Evolutionary conservation across 2,329 filamentous ascomycete species (phyloP).

Genomic region (Venturia aucupariae): DNA sequence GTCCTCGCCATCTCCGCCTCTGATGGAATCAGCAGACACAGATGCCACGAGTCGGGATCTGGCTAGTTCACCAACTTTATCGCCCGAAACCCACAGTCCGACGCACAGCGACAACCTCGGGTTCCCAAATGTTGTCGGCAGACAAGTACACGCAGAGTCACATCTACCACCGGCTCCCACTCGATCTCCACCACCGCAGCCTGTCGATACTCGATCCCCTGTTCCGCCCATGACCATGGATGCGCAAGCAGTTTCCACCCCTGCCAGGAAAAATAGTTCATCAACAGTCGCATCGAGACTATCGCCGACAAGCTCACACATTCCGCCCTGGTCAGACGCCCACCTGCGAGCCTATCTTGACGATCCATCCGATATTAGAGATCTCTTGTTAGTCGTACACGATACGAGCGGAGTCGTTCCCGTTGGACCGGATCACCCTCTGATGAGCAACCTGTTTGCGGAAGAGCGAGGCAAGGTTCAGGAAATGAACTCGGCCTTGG

Average conservation of each 20-base stretch:
- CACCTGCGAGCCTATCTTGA: slow-evolving; percentile 85
- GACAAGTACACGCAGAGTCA: background rate
- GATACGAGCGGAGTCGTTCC: slow-evolving; percentile 79
- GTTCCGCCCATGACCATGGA: background rate
- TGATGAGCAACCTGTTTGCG: slow-evolving; percentile 70
- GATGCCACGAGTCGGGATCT: background rate
- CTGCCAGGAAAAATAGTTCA: slow-evolving; percentile 10
- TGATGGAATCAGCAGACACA: background rate
- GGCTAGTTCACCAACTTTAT: background rate
- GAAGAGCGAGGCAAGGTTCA: slow-evolving; percentile 79
- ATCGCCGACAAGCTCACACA: slow-evolving; percentile 1
- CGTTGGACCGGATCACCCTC: slow-evolving; percentile 73
- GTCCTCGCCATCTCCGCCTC: slow-evolving; percentile 9
- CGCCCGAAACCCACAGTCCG: slow-evolving; percentile 2
- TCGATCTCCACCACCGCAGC: slow-evolving; percentile 13
- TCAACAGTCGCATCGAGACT: slow-evolving; percentile 1
- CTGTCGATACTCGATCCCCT: background rate
- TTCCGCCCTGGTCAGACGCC: slow-evolving; percentile 72
- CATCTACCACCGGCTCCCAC: slow-evolving; percentile 5
- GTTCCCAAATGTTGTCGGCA: background rate
- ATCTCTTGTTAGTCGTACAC: slow-evolving; percentile 84
- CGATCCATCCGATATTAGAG: slow-evolving; percentile 64
- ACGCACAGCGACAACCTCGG: background rate
- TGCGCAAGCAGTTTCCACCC: background rate
- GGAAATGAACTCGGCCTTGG: slow-evolving; percentile 82